A percentile compares a stretch with the other conserved stretches of the same genome.
These are phyloP conservation scores for Paxillus involutus DNA, from an alignment of 768 basidiomycete species.

Conservation along the genomic window DNA sequence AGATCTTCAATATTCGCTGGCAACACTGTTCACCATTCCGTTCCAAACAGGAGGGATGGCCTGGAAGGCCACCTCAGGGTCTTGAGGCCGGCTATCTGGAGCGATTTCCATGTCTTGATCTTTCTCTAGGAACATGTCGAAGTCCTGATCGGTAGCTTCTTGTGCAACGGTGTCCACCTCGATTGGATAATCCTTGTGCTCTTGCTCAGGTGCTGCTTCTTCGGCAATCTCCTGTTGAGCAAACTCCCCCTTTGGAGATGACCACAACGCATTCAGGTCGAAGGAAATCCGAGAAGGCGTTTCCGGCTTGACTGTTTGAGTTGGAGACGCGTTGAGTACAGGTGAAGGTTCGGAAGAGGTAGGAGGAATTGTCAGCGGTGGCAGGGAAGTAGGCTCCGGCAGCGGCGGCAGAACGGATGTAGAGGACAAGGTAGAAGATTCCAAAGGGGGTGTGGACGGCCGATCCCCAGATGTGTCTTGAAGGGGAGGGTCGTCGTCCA, in stretches of 20 bases:
- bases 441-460: conserved; percentile 15
- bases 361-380: conserved; percentile 47
- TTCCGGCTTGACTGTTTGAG: conserved; percentile 38
- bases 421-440: conserved; percentile 7
- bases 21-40: conserved; percentile 57
- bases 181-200: conserved; percentile 43
- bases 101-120: conserved; percentile 38
- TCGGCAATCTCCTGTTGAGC: conserved; percentile 17
- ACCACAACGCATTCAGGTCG: conserved; percentile 74
- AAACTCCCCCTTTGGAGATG: conserved; percentile 40
- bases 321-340: conserved; percentile 23
- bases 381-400: conserved; percentile 23
- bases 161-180: conserved; percentile 37
- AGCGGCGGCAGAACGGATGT: conserved; percentile 8
- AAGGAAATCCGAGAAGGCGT: conserved; percentile 55
- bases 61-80: conserved; percentile 52
- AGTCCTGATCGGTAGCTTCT: conserved; percentile 74
- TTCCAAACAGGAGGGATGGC: conserved; percentile 66
- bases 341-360: conserved; percentile 34
- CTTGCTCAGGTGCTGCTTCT: conserved; percentile 28
- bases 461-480: conserved; percentile 33
- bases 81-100: conserved; percentile 31
- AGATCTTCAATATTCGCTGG: neutral
- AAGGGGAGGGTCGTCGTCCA: conserved; percentile 58
- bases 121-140: conserved; percentile 82